phyloP scores from a whole-genome alignment of 2,329 filamentous ascomycete species.

The Cordyceps cicadae region DNA sequence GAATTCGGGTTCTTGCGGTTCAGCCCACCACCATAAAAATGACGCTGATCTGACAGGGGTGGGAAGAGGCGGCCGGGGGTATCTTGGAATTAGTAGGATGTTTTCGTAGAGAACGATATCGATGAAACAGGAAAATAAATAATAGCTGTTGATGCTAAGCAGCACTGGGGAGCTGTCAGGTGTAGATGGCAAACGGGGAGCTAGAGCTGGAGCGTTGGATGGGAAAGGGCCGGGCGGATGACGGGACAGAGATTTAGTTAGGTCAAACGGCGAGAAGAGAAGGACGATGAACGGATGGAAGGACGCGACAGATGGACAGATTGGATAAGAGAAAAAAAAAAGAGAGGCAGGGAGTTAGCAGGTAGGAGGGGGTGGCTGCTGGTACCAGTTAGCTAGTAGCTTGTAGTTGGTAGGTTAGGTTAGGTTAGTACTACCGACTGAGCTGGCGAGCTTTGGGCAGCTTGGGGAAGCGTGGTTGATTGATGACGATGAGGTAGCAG shows the following conservation, averaged over 20 bases:
- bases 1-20: neutral
- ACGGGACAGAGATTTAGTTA: neutral
- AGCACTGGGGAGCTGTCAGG: neutral
- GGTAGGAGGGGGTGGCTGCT: neutral
- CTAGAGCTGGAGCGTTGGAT: neutral
- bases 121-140: conserved; percentile 6
- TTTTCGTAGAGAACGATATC: conserved; percentile 4
- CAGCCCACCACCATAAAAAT: conserved; percentile 1
- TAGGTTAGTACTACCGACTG: no score
- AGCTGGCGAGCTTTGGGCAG: no score
- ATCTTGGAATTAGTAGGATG: neutral
- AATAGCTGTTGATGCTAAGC: neutral
- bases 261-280: neutral
- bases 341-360: neutral
- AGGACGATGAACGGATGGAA: neutral
- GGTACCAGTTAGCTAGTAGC: neutral
- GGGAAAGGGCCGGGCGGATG: neutral
- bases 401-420: neutral
- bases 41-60: conserved; percentile 8
- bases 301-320: neutral
- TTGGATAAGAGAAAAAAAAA: neutral
- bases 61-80: conserved; percentile 3
- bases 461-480: neutral
- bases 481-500: neutral
- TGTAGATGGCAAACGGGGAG: neutral